These are phyloP conservation scores for Penicillium samsonianum DNA, from an alignment of 495 filamentous ascomycete genomes.

Conservation along the genomic window DNA sequence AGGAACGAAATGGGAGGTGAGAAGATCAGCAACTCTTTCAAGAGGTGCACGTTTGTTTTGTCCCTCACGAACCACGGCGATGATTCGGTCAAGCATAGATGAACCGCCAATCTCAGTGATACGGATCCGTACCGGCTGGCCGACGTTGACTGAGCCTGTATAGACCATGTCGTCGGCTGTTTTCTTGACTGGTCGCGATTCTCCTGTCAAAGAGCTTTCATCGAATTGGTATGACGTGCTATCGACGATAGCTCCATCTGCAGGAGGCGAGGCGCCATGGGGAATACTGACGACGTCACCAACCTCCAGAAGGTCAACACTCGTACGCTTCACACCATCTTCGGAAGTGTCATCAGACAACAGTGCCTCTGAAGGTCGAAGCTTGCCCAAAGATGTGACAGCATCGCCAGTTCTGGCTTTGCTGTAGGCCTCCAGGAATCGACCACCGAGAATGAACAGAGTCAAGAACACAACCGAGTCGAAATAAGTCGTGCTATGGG, in stretches of 20 bases:
- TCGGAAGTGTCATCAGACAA: conserved; percentile 39
- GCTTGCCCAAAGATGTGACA: conserved; percentile 73
- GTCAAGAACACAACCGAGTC: conserved; percentile 95
- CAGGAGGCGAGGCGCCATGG: conserved; percentile 81
- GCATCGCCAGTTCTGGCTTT: conserved; percentile 91
- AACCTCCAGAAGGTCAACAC: conserved; percentile 76
- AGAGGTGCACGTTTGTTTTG: conserved; percentile 86
- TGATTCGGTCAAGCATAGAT: conserved; percentile 92
- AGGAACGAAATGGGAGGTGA: conserved; percentile 90
- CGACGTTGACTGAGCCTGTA: conserved; percentile 84
- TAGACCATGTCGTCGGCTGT: conserved; percentile 69
- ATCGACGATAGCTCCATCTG: conserved; percentile 70
- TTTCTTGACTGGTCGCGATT: conserved; percentile 78
- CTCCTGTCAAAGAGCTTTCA: conserved; percentile 88
- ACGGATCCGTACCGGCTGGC: conserved; percentile 64
- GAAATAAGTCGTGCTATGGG: conserved; percentile 74
- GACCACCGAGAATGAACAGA: conserved; percentile 80
- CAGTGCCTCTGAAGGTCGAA: conserved; percentile 77
- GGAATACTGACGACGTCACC: conserved; percentile 77
- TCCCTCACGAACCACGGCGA: conserved; percentile 85
- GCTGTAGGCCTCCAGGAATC: conserved; percentile 86
- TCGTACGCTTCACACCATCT: conserved; percentile 45
- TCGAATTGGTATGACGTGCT: conserved; percentile 71
- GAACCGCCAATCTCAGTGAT: conserved; percentile 71
- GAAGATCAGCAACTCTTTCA: conserved; percentile 77